Percentiles rank a stretch among this genome's conserved stretches.
These are phyloP conservation scores for Colletotrichum caudatum DNA, from an alignment of 2,329 filamentous ascomycete genomes.

Conservation along the genomic window DNA sequence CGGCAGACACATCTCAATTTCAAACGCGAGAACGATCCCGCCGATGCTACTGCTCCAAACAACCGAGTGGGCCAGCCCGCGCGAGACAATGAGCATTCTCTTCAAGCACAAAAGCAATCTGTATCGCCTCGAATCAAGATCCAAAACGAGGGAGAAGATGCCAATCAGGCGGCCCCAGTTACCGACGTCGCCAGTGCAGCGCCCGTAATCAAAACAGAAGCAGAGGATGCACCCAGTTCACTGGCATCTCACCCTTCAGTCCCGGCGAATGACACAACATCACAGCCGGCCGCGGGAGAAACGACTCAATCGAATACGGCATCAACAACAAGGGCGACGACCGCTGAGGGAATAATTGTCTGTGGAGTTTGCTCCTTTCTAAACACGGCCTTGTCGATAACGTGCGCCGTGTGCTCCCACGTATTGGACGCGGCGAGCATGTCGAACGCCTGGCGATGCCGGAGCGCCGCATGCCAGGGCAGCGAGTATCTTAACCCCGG, in stretches of 20 bases:
- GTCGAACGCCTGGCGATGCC: conserved; percentile 73
- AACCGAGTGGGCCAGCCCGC: conserved; percentile 3
- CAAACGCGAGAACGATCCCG: conserved; percentile 24
- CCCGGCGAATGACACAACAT: neutral
- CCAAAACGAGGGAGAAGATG: conserved; percentile 23
- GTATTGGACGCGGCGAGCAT: conserved; percentile 70
- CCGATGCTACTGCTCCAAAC: neutral
- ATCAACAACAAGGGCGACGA: conserved; percentile 18
- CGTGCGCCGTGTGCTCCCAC: conserved; percentile 77
- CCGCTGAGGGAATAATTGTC: neutral
- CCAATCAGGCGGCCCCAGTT: neutral
- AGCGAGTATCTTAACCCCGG: conserved; percentile 75
- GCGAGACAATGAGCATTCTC: neutral
- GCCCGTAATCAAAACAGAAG: conserved; percentile 26
- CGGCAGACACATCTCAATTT: conserved; percentile 36
- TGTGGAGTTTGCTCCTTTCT: conserved; percentile 77
- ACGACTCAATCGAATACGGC: conserved; percentile 15
- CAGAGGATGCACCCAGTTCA: conserved; percentile 5
- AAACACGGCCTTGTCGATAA: conserved; percentile 67
- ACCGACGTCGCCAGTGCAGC: neutral
- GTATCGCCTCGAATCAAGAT: neutral
- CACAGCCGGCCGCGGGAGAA: neutral
- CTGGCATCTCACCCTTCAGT: neutral
- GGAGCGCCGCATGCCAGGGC: conserved; percentile 64
- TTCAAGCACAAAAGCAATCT: neutral